These are phyloP conservation scores for Coprinopsis marcescibilis DNA, from an alignment of 768 basidiomycete species.

Conservation along the genomic window DNA sequence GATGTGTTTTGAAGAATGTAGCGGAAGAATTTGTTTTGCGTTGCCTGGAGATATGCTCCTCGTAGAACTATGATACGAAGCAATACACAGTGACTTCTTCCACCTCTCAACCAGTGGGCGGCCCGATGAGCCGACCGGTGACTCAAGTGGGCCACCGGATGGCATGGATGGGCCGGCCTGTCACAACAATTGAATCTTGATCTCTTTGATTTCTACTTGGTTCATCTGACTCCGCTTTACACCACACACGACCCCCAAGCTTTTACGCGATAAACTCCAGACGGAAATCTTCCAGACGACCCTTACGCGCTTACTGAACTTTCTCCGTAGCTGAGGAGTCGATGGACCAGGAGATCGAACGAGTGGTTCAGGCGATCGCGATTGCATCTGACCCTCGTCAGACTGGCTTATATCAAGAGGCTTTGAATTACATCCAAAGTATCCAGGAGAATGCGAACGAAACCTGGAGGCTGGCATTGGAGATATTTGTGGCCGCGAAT, in stretches of 20 bases:
- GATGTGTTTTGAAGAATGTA: too few species aligned
- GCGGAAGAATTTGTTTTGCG: too few species aligned
- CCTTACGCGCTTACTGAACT: conserved; percentile 15
- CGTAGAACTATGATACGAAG: too few species aligned
- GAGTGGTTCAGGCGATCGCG: conserved; percentile 77
- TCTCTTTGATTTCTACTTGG: conserved; percentile 15
- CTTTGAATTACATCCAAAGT: conserved; percentile 73
- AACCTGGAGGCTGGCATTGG: conserved; percentile 78
- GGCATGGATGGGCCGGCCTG: too few species aligned
- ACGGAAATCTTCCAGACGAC: neutral
- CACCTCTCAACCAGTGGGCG: too few species aligned
- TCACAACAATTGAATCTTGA: too few species aligned
- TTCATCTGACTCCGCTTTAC: too few species aligned
- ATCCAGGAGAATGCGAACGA: conserved; percentile 71
- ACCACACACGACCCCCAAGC: neutral
- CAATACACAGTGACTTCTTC: too few species aligned
- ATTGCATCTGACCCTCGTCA: conserved; percentile 82
- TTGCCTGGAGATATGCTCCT: too few species aligned
- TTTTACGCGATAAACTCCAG: neutral
- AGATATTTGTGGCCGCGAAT: conserved; percentile 61
- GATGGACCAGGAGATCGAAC: conserved; percentile 76
- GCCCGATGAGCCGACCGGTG: too few species aligned
- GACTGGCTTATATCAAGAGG: conserved; percentile 72
- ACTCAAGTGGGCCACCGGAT: neutral
- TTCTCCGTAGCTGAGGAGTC: conserved; percentile 6